Evolutionary conservation across 441 rosid species (phyloP).

Genomic region (Omphalea diandra): DNA sequence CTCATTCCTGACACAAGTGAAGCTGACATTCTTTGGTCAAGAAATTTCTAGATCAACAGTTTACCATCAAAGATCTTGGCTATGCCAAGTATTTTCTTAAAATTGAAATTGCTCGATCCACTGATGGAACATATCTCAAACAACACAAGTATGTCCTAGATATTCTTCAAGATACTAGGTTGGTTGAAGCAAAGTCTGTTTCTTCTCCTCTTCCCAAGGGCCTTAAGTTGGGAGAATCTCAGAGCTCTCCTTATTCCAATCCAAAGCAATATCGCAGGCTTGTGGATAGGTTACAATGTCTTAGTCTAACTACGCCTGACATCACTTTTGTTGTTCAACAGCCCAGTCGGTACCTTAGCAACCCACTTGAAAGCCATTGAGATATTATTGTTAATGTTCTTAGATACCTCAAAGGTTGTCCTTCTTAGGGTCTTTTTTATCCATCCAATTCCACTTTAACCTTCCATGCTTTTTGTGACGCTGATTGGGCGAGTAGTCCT

Average conservation of each 20-base stretch:
- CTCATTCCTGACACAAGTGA: neutral
- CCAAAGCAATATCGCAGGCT: too few species aligned
- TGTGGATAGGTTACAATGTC: too few species aligned
- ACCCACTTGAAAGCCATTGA: fast-evolving
- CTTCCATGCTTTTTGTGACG: neutral
- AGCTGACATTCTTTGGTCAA: neutral
- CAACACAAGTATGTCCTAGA: neutral
- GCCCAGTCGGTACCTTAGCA: neutral
- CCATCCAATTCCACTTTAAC: too few species aligned
- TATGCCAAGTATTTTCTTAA: neutral
- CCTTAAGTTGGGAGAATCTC: neutral
- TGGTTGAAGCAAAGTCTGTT: neutral
- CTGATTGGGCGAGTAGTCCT: too few species aligned
- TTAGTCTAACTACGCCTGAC: neutral
- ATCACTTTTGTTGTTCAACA: neutral
- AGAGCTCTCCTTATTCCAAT: too few species aligned
- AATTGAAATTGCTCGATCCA: neutral
- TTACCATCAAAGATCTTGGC: neutral
- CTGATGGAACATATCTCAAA: neutral
- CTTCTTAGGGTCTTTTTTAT: neutral
- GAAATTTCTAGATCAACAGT: neutral
- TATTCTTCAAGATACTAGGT: neutral
- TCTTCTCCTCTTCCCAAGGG: neutral
- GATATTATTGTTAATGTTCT: neutral
- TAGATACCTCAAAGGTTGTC: neutral